Evolutionary conservation across 1,284 basidiomycete species (phyloP).

Genomic region (Trichosporon faecale): DNA sequence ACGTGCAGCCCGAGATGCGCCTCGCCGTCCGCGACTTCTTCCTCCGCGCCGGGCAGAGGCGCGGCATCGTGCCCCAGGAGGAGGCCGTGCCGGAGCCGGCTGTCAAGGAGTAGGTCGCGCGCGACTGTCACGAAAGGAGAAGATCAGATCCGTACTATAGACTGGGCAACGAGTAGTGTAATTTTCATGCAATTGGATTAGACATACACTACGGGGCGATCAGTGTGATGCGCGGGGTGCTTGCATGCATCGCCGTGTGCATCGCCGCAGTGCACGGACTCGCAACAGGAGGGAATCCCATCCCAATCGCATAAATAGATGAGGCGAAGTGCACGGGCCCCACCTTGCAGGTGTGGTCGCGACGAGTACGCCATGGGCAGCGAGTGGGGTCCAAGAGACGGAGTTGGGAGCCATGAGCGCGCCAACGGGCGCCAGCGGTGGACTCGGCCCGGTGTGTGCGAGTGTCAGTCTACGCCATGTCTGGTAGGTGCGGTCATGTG

Average conservation of each 20-base stretch:
- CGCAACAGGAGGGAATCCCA: neutral
- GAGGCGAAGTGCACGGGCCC: neutral
- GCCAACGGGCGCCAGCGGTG: neutral
- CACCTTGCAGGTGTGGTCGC: neutral
- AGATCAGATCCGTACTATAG: neutral
- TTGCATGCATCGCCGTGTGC: neutral
- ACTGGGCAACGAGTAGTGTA: neutral
- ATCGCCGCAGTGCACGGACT: neutral
- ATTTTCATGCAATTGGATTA: neutral
- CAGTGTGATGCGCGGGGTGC: neutral
- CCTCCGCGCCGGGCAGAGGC: conserved; percentile 49
- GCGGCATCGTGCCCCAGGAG: conserved; percentile 4
- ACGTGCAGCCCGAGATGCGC: conserved; percentile 75
- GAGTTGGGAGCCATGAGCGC: neutral
- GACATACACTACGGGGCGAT: neutral
- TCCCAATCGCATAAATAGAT: neutral
- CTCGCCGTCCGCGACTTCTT: conserved; percentile 73
- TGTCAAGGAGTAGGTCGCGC: neutral
- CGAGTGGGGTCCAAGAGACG: neutral
- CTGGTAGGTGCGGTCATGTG: too few relatives aligned
- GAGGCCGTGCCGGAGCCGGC: neutral
- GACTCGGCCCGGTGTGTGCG: too few relatives aligned
- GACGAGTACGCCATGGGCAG: neutral
- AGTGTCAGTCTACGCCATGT: too few relatives aligned
- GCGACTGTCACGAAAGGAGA: neutral